These are phyloP conservation scores for Botrytis sinoallii DNA, from an alignment of 2,329 filamentous ascomycete species.

Conservation along the genomic window DNA sequence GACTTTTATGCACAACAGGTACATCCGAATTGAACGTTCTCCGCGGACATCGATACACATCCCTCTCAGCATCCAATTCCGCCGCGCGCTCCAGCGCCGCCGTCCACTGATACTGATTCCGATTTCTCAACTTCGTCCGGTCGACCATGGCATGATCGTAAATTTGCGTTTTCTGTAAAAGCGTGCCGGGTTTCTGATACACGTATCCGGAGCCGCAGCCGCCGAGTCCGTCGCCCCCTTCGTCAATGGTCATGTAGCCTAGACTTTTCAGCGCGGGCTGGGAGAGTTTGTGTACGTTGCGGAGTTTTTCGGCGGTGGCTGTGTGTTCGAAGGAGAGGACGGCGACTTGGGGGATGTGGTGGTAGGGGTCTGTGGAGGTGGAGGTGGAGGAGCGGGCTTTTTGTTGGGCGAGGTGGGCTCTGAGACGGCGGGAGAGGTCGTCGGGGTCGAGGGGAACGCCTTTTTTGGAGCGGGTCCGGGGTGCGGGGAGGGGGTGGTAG, in stretches of 20 bases:
- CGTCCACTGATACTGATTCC: constrained; percentile 46
- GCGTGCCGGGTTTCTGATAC: constrained; percentile 19
- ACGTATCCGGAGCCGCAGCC: not conserved
- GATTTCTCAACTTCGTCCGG: constrained; percentile 39
- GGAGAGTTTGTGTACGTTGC: constrained; percentile 46
- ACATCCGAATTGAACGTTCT: constrained; percentile 36
- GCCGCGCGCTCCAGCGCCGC: constrained; percentile 41
- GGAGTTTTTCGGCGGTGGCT: constrained; percentile 46
- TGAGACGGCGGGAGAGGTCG: constrained; percentile 53
- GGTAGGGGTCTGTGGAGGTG: constrained; percentile 39
- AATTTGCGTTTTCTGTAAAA: constrained; percentile 27
- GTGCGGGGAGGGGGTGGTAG: constrained; percentile 11
- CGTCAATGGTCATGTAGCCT: constrained; percentile 36
- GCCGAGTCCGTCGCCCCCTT: constrained; percentile 17
- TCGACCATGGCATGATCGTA: constrained; percentile 38
- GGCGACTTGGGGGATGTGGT: constrained; percentile 53
- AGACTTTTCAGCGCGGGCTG: constrained; percentile 44
- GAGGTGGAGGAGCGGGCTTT: constrained; percentile 36
- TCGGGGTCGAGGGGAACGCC: constrained; percentile 50
- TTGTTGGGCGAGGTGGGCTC: constrained; percentile 50
- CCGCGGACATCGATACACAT: constrained; percentile 33
- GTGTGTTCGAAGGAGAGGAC: constrained; percentile 55
- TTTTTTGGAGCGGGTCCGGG: constrained; percentile 31
- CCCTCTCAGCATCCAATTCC: constrained; percentile 35
- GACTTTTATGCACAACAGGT: not conserved